These are phyloP conservation scores for Verticillium alfalfae DNA, from an alignment of 2,329 filamentous ascomycete species.

Conservation along the genomic window DNA sequence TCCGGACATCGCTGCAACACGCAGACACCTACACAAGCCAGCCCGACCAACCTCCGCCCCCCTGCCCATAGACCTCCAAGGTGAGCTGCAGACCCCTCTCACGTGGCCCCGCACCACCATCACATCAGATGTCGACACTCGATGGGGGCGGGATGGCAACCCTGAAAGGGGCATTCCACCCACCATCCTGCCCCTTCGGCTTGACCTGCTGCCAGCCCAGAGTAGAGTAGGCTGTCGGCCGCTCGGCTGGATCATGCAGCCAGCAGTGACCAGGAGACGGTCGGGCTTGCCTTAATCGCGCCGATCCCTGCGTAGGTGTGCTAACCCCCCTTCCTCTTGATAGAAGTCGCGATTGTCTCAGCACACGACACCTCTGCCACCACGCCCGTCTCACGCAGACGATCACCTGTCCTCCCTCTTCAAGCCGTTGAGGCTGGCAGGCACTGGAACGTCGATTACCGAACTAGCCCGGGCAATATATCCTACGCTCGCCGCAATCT, in stretches of 20 bases:
- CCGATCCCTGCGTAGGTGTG: neutral
- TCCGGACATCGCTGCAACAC: neutral
- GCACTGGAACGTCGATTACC: neutral
- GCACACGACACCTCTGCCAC: neutral
- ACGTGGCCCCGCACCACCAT: constrained; percentile 3
- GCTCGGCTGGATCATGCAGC: neutral
- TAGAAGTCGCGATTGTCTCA: neutral
- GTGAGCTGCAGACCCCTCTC: neutral
- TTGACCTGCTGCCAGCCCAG: neutral
- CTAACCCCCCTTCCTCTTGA: neutral
- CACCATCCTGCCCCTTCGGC: neutral
- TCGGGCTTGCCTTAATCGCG: neutral
- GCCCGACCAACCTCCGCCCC: neutral
- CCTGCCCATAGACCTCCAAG: neutral
- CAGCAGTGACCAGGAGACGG: neutral
- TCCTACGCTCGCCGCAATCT: neutral
- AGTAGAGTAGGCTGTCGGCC: neutral
- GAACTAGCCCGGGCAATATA: neutral
- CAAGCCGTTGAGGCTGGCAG: neutral
- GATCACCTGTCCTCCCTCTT: neutral
- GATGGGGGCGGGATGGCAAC: neutral
- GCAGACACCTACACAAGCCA: neutral
- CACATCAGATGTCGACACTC: neutral
- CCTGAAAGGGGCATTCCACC: neutral
- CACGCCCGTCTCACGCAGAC: neutral